These are phyloP conservation scores for Metschnikowia lachancei DNA, from an alignment of 805 yeast genomes.

Conservation along the genomic window DNA sequence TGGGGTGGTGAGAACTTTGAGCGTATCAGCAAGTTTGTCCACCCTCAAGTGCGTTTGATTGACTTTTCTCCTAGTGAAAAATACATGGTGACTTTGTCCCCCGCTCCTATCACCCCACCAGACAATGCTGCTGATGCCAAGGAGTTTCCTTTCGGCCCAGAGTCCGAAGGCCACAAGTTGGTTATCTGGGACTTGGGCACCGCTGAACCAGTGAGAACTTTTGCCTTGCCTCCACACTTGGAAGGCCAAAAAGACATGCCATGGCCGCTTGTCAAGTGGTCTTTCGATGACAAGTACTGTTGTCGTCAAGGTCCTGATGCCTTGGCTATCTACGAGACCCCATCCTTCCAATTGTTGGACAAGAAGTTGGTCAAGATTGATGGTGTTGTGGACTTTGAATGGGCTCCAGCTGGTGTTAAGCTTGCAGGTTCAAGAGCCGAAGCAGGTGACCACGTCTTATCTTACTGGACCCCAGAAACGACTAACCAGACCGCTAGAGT, in stretches of 20 bases:
- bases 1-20: slow-evolving; percentile 91
- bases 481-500: slow-evolving; percentile 93
- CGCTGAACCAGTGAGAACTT: slow-evolving; percentile 81
- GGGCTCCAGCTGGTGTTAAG: slow-evolving; percentile 86
- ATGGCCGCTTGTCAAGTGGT: slow-evolving; percentile 98
- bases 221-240: slow-evolving; percentile 79
- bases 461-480: slow-evolving; percentile 97
- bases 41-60: slow-evolving; percentile 82
- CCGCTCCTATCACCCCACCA: slow-evolving; percentile 73
- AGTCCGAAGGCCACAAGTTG: slow-evolving; percentile 88
- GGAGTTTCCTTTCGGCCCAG: slow-evolving; percentile 77
- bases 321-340: slow-evolving; percentile 82
- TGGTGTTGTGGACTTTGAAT: slow-evolving; percentile 86
- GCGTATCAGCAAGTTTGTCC: slow-evolving; percentile 73
- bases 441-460: slow-evolving; percentile 62
- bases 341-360: slow-evolving; percentile 76
- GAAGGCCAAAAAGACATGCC: slow-evolving; percentile 68
- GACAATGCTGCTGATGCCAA: slow-evolving; percentile 59
- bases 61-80: slow-evolving; percentile 93
- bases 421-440: slow-evolving; percentile 54
- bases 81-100: slow-evolving; percentile 85
- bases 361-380: slow-evolving; percentile 80
- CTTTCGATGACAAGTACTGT: slow-evolving; percentile 85
- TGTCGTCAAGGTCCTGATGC: slow-evolving; percentile 95
- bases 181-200: slow-evolving; percentile 90